These are phyloP conservation scores for Pycnococcus provasolii DNA, from an alignment of 139 green algal species.

Conservation along the genomic window DNA sequence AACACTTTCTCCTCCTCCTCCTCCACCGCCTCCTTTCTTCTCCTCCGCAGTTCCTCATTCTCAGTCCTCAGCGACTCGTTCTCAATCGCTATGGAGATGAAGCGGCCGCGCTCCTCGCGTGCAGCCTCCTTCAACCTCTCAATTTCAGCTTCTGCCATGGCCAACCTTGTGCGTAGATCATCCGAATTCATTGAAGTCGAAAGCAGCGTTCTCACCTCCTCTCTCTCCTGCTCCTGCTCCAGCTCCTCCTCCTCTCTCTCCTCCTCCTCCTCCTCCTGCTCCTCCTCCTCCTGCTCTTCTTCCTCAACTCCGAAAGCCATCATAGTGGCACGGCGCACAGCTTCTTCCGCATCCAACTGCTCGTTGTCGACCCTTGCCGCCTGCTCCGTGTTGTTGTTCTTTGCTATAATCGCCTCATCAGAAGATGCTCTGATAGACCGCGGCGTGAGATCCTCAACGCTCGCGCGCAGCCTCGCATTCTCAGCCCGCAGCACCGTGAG, in stretches of 20 bases:
- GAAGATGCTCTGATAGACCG: no score
- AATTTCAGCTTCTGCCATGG: neutral
- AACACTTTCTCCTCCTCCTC: no score
- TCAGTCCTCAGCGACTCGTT: neutral
- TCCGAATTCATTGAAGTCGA: neutral
- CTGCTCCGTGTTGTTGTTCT: neutral
- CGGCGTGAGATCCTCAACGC: neutral
- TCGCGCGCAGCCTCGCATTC: neutral
- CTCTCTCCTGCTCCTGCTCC: neutral
- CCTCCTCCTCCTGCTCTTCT: neutral
- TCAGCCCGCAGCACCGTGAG: constrained; percentile 38
- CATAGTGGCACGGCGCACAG: neutral
- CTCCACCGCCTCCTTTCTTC: no score
- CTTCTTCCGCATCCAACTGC: constrained; percentile 1
- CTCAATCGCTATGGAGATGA: neutral
- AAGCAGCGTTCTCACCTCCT: neutral
- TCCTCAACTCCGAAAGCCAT: neutral
- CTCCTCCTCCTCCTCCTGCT: neutral
- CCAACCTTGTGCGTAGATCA: neutral
- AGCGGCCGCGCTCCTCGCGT: neutral
- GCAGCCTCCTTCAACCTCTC: neutral
- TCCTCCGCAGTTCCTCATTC: neutral
- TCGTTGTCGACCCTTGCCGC: neutral
- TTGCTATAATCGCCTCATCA: neutral
- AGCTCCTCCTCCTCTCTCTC: neutral